Conservation (phyloP, 1,284 basidiomycete genomes). For the Cutaneotrichosporon cavernicola region DNA sequence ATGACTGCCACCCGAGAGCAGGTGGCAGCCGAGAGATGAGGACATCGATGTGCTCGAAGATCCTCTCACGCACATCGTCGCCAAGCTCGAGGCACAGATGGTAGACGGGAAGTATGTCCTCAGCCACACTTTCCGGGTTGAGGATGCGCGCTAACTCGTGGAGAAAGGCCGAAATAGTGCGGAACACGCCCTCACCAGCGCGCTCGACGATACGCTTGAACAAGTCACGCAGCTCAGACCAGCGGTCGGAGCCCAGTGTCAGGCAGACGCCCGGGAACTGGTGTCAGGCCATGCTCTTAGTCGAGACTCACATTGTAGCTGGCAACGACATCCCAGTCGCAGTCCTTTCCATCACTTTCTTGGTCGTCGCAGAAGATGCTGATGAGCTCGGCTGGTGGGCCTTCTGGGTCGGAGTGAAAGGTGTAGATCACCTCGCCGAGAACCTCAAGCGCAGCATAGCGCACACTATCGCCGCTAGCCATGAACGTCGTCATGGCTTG, state of each 20-base stretch:
- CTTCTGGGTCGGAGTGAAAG: constrained; percentile 65
- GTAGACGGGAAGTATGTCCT: constrained; percentile 75
- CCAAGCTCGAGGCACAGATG: constrained; percentile 63
- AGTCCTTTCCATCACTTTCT: constrained; percentile 48
- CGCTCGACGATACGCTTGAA: constrained; percentile 62
- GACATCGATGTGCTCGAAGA: constrained; percentile 61
- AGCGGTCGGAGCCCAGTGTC: constrained; percentile 73
- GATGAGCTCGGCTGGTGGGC: constrained; percentile 77
- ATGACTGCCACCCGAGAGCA: constrained; percentile 59
- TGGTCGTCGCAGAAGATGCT: constrained; percentile 64
- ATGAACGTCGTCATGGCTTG: constrained; percentile 65
- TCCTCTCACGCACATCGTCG: constrained; percentile 64
- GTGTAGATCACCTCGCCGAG: constrained; percentile 88
- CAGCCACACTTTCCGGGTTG: constrained; percentile 65
- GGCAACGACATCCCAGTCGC: constrained; percentile 77
- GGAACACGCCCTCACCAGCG: constrained; percentile 59
- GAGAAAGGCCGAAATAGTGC: constrained; percentile 68
- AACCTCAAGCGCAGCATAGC: constrained; percentile 79
- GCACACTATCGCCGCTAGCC: constrained; percentile 69
- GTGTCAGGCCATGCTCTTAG: not conserved
- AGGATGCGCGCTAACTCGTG: constrained; percentile 88
- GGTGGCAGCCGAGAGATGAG: constrained; percentile 62
- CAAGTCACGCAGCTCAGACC: constrained; percentile 70
- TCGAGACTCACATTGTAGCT: constrained; percentile 71
- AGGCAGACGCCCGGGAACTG: constrained; percentile 82